Evolutionary conservation across 208 protist genomes (phyloP).

Genomic region (Crithidia thermophila): DNA sequence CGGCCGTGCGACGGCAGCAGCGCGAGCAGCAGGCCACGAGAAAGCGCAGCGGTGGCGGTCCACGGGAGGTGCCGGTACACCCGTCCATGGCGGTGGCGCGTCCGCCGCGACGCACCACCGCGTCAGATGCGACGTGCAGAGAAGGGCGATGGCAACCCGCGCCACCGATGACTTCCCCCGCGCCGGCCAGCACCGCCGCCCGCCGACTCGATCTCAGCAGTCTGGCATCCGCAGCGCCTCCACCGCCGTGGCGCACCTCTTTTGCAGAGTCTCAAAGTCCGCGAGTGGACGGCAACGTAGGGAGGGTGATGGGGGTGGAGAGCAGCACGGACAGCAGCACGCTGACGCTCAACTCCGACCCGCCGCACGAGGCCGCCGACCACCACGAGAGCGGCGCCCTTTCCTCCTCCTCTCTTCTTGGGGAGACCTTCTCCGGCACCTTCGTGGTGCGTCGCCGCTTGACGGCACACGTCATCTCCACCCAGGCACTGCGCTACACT

Average conservation of each 20-base stretch:
- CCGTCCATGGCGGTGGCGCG: too few species aligned
- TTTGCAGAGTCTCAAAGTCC: too few species aligned
- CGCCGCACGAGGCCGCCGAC: background rate
- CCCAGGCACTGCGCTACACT: background rate
- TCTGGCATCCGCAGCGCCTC: too few species aligned
- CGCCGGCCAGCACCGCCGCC: too few species aligned
- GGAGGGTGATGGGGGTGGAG: too few species aligned
- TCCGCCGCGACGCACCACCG: too few species aligned
- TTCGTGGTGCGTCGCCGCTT: conserved; percentile 11
- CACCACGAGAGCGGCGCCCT: background rate
- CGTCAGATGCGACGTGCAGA: too few species aligned
- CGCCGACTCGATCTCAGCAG: too few species aligned
- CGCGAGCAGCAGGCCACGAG: background rate
- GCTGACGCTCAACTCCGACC: background rate
- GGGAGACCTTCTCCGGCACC: conserved; percentile 1
- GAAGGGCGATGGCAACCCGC: too few species aligned
- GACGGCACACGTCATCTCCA: background rate
- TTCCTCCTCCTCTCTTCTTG: background rate
- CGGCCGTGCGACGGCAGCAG: conserved; percentile 1
- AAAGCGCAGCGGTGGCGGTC: background rate
- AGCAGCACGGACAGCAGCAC: background rate
- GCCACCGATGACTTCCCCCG: too few species aligned
- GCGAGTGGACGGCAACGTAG: background rate
- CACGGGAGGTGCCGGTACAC: too few species aligned
- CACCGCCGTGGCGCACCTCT: too few species aligned